Evolutionary conservation across 1,284 basidiomycete genomes (phyloP).

Genomic region (Ganoderma lingzhi): DNA sequence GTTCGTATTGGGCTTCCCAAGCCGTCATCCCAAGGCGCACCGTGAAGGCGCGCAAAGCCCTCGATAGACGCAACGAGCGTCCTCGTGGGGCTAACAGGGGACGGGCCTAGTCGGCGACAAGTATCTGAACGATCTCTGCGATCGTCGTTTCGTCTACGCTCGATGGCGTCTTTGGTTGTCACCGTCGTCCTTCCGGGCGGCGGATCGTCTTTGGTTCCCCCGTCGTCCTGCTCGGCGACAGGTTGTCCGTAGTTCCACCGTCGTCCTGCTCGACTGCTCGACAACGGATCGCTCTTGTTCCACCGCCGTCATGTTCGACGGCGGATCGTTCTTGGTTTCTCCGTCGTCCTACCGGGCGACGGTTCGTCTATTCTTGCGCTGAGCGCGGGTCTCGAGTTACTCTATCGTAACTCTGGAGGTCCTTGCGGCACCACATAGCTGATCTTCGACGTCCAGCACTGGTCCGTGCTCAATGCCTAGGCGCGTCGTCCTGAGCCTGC

Average conservation of each 20-base stretch:
- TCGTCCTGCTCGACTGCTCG: background rate
- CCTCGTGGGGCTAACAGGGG: conserved; percentile 29
- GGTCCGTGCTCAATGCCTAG: background rate
- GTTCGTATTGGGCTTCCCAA: conserved; percentile 20
- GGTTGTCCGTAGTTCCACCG: background rate
- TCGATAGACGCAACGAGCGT: conserved; percentile 28
- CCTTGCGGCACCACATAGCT: background rate
- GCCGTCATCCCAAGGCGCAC: conserved; percentile 24
- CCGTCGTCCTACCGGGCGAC: background rate
- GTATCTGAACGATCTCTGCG: conserved; percentile 6
- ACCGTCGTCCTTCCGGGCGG: background rate
- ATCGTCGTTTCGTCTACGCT: conserved; percentile 5
- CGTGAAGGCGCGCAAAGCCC: conserved; percentile 25
- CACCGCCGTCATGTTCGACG: background rate
- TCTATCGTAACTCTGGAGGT: conserved; percentile 3
- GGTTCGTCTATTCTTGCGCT: conserved; percentile 1
- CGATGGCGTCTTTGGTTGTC: background rate
- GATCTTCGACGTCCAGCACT: background rate
- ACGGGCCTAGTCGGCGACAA: conserved; percentile 25
- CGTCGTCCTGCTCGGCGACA: background rate
- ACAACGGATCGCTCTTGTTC: background rate
- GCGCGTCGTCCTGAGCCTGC: conserved; percentile 12
- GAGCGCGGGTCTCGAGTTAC: background rate
- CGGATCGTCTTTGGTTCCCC: background rate
- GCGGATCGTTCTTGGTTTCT: background rate